phyloP scores from a whole-genome alignment of 2,329 filamentous ascomycete genomes.

The Cladosporium oxysporum region DNA sequence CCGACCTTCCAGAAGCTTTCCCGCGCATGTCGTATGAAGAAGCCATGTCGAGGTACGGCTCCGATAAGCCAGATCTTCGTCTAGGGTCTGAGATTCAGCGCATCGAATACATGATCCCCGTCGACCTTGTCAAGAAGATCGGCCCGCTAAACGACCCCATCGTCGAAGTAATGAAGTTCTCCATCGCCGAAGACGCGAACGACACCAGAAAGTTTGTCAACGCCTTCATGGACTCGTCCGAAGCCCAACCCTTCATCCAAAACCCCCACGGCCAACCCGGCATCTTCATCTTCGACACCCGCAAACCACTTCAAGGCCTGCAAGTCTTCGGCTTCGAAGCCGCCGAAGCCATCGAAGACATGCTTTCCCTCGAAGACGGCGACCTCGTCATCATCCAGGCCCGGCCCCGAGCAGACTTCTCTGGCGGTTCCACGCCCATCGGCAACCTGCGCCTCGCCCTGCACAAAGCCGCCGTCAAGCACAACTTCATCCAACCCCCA shows the following conservation, averaged over 20 bases:
- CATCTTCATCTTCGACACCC: slow-evolving; percentile 72
- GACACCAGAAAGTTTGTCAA: slow-evolving; percentile 63
- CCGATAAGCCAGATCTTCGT: slow-evolving; percentile 88
- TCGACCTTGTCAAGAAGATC: slow-evolving; percentile 73
- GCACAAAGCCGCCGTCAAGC: slow-evolving; percentile 67
- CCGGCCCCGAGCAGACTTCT: slow-evolving; percentile 63
- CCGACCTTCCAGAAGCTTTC: slow-evolving; percentile 52
- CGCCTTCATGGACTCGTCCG: slow-evolving; percentile 69
- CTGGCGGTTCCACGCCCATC: slow-evolving; percentile 71
- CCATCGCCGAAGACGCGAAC: slow-evolving; percentile 55
- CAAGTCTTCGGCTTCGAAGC: slow-evolving; percentile 75
- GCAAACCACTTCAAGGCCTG: slow-evolving; percentile 73
- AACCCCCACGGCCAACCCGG: slow-evolving; percentile 79
- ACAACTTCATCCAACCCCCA: slow-evolving; percentile 55
- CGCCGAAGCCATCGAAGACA: slow-evolving; percentile 58
- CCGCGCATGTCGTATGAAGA: slow-evolving; percentile 68
- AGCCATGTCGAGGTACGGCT: slow-evolving; percentile 78
- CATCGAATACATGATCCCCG: slow-evolving; percentile 64
- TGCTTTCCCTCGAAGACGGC: slow-evolving; percentile 63
- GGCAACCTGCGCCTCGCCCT: slow-evolving; percentile 73
- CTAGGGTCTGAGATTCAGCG: slow-evolving; percentile 66
- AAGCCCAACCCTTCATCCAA: slow-evolving; percentile 59
- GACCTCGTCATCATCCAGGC: slow-evolving; percentile 83
- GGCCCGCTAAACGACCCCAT: slow-evolving; percentile 66
- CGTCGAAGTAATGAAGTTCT: slow-evolving; percentile 74